Evolutionary conservation across 345 rosid species (phyloP), one percentile per base, ranked within the genome.

Genomic region (Physaria fendleri): DNA sequence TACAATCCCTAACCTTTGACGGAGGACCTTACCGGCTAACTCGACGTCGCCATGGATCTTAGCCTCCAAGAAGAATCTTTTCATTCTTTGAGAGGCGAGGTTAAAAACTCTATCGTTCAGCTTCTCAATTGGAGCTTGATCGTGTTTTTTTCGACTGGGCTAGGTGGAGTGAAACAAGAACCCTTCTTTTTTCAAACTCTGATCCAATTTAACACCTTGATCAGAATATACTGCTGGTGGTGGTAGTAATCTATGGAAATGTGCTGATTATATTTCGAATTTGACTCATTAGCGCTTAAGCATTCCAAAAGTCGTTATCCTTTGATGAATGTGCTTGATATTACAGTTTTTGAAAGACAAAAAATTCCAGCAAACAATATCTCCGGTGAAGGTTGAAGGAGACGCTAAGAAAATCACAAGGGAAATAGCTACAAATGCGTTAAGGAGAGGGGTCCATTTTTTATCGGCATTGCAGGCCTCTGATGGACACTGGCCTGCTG

Each of bases 401-500:
- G 80, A 77, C n/a, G 79, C 66, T 3, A 59, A 73, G 47, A 52
- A 71, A 16, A 79, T 82, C 8, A 50, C 81, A 5, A 37, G 64
- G 8, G 83, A 78, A 42, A 76, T 74, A 68, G 77, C 81, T 35
- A 63, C 83, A 15, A 51, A 70, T 8, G 71, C 83, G n/a, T 49
- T 80, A 43, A 64, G 34, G 64, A 73, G 81, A 71, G 72, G 77
- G 4, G 85, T 68, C 34, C 16, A 58, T 62, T 76, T 82, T 72
- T 78, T 79, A 71, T 78, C 88, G 10, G 78, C 76, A 9, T 77
- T 82, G 64, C 88, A 82, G 45, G 78, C 85, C 10, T 68, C 69
- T 27, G 83, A 82, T 34, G 88, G 88, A 8, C 85, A 82, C 56
- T 82, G 88, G 87, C 85, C 85, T 1, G 83, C 85, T 15, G 85